Conservation (phyloP, 768 basidiomycete genomes). For the Leccinellum luteum region DNA sequence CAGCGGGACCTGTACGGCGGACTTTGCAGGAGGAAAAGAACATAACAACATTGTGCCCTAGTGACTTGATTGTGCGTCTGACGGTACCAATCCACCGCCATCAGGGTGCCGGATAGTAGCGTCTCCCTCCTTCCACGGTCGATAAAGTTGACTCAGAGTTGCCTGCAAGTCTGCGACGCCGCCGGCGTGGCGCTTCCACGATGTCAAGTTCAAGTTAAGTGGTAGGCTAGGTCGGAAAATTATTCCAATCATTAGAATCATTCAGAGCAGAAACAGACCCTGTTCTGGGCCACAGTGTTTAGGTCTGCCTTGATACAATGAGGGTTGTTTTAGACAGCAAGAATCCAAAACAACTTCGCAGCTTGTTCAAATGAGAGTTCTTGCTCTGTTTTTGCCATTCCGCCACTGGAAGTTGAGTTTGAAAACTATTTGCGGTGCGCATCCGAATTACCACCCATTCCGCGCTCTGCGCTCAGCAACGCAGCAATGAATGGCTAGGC, state of each 20-base stretch:
- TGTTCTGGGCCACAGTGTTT: no score
- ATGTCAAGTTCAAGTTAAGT: no score
- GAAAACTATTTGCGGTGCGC: neutral
- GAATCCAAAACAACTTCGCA: no score
- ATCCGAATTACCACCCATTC: neutral
- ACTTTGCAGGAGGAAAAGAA: neutral
- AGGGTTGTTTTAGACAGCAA: no score
- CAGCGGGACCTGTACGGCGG: neutral
- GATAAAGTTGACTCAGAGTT: neutral
- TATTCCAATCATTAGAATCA: neutral
- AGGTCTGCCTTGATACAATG: neutral
- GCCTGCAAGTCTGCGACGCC: neutral
- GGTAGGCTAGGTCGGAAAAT: neutral
- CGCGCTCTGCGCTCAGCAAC: neutral
- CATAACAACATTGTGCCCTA: neutral
- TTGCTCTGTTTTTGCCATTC: neutral
- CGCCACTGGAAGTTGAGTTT: neutral
- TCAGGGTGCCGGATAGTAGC: no score
- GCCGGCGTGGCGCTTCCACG: no score
- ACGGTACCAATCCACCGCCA: no score
- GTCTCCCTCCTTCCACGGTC: no score
- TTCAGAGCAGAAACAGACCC: neutral
- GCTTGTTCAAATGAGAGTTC: neutral
- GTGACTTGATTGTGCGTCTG: neutral
- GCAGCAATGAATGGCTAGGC: neutral